Conservation (phyloP, 768 basidiomycete genomes). For the Agaricus sinodeliciosus region DNA sequence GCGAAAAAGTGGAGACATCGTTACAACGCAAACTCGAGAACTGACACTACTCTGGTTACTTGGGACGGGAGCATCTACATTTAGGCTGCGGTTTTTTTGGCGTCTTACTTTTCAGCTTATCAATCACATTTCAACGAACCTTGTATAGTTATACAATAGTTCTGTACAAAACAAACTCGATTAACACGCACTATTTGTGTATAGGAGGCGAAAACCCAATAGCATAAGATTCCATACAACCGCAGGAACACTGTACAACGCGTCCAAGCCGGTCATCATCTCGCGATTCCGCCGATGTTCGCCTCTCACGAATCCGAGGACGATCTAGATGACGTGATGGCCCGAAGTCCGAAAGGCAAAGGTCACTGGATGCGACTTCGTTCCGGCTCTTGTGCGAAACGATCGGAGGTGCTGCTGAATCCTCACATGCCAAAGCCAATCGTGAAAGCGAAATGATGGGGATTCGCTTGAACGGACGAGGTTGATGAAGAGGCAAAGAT, state of each 20-base stretch:
- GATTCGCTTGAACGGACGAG: constrained; percentile 38
- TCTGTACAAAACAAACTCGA: not conserved
- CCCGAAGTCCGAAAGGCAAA: not conserved
- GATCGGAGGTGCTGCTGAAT: not conserved
- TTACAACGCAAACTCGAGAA: not conserved
- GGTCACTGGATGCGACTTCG: not conserved
- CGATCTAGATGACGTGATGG: not conserved
- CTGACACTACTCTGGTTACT: no score
- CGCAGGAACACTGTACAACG: constrained; percentile 26
- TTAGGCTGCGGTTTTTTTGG: not conserved
- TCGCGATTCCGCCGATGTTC: not conserved
- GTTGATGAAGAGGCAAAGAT: constrained; percentile 36
- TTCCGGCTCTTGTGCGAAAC: not conserved
- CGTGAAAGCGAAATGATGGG: constrained; percentile 37
- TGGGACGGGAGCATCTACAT: not conserved
- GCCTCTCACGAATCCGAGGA: not conserved
- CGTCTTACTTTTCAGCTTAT: not conserved
- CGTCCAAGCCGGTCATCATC: not conserved
- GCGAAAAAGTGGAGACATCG: not conserved
- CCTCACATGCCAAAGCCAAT: constrained; percentile 34
- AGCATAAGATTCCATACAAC: constrained; percentile 30
- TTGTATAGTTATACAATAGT: not conserved
- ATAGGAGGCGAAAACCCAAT: not conserved
- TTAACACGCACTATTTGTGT: not conserved
- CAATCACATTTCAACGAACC: not conserved